These are phyloP conservation scores for Erythrophleum ivorense DNA, from an alignment of 331 rosid genomes.

Conservation along the genomic window DNA sequence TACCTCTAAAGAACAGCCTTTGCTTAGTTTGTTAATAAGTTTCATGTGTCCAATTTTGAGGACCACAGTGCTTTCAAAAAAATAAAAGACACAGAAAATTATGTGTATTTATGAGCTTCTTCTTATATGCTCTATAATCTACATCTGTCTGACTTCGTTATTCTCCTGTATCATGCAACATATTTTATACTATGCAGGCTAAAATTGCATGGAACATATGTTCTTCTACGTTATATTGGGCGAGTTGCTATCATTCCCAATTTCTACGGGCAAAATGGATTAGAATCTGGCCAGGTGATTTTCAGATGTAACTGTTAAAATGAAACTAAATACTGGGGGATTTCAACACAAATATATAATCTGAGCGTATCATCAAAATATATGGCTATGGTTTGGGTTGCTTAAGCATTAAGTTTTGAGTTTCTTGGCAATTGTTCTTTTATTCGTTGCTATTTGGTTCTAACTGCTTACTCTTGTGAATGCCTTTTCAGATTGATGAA, in stretches of 20 bases:
- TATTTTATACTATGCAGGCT: constrained; percentile 47
- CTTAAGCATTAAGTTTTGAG: constrained; percentile 1
- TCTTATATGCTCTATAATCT: not conserved
- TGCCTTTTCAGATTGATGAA: constrained; percentile 66
- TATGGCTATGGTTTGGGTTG: not conserved
- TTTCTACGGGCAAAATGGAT: constrained; percentile 68
- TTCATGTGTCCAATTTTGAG: constrained; percentile 8
- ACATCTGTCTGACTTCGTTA: not conserved
- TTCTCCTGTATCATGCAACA: not conserved
- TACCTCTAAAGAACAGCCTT: not conserved
- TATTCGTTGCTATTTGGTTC: not conserved
- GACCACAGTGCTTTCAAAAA: too few species aligned
- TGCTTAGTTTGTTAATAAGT: constrained; percentile 14
- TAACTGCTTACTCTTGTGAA: constrained; percentile 8
- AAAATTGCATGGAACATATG: constrained; percentile 64
- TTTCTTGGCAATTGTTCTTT: not conserved
- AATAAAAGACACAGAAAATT: not conserved
- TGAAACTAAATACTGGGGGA: constrained; percentile 20
- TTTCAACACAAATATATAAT: not conserved
- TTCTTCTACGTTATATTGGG: constrained; percentile 75
- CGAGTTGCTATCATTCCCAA: constrained; percentile 58
- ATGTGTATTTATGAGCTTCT: not conserved
- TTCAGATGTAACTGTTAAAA: constrained; percentile 17
- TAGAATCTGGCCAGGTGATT: constrained; percentile 71
- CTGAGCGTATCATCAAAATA: not conserved